Evolutionary conservation across 2,329 filamentous ascomycete genomes (phyloP).

Genomic region (Colletotrichum sp.): DNA sequence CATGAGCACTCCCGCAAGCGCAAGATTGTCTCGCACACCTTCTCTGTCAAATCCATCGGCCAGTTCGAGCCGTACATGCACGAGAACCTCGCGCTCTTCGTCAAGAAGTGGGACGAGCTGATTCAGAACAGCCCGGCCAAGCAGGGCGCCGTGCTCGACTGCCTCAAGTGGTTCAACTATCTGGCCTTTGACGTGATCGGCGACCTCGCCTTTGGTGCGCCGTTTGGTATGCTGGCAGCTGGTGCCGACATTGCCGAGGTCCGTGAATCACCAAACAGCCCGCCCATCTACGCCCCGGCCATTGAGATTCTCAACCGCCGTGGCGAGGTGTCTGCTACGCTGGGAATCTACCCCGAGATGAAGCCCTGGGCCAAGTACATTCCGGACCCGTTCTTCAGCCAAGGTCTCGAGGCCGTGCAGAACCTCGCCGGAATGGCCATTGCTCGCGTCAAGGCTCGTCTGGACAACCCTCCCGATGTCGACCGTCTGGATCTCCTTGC

Average conservation of each 20-base stretch:
- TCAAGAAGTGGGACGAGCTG: conserved; percentile 74
- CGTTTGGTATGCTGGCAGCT: conserved; percentile 23
- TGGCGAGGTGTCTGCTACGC: conserved; percentile 82
- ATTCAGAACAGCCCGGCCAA: conserved; percentile 30
- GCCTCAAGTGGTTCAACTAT: conserved; percentile 45
- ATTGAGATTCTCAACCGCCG: conserved; percentile 89
- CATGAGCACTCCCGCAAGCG: conserved; percentile 86
- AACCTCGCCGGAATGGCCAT: conserved; percentile 88
- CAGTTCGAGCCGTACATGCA: conserved; percentile 93
- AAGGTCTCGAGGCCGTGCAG: conserved; percentile 76
- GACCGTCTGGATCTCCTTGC: conserved; percentile 81
- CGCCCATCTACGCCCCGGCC: conserved; percentile 74
- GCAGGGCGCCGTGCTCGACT: conserved; percentile 63
- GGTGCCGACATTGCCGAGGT: conserved; percentile 22
- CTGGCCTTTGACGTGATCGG: conserved; percentile 25
- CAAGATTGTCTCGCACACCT: conserved; percentile 87
- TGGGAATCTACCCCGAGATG: conserved; percentile 76
- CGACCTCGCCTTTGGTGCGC: conserved; percentile 24
- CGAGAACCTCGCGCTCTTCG: conserved; percentile 76
- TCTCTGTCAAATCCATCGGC: conserved; percentile 78
- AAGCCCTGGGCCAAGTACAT: conserved; percentile 83
- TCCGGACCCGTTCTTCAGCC: conserved; percentile 80
- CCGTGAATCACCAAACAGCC: conserved; percentile 55
- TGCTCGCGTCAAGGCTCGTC: conserved; percentile 75
- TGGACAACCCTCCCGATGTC: conserved; percentile 70